A percentile compares a stretch with the other conserved stretches of the same genome.
These are phyloP conservation scores for Butyriboletus pseudospeciosus DNA, from an alignment of 1,284 basidiomycete genomes.

Conservation along the genomic window DNA sequence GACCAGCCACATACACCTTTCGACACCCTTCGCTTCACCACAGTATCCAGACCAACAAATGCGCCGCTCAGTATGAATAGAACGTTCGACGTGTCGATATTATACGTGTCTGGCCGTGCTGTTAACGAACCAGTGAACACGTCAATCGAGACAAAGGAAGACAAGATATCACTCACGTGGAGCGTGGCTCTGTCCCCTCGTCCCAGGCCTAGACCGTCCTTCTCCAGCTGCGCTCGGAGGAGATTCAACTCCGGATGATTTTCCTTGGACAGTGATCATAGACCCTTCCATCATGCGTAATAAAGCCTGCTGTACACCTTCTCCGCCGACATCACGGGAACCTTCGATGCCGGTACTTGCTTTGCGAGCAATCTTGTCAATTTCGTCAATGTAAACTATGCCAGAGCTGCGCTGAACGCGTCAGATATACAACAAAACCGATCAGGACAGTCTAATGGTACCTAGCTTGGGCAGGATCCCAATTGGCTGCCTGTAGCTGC, in stretches of 20 bases:
- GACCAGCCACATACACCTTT: slow-evolving; percentile 65
- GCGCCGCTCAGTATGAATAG: slow-evolving; percentile 91
- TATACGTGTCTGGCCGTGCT: slow-evolving; percentile 67
- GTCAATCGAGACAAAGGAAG: not conserved
- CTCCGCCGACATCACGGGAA: slow-evolving; percentile 89
- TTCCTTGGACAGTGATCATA: slow-evolving; percentile 73
- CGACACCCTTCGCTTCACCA: slow-evolving; percentile 73
- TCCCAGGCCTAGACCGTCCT: slow-evolving; percentile 45
- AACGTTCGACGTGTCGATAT: slow-evolving; percentile 84
- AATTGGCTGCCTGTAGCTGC: slow-evolving; percentile 80
- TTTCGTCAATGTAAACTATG: slow-evolving; percentile 95
- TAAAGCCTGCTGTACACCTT: slow-evolving; percentile 93
- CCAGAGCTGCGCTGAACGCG: slow-evolving; percentile 55
- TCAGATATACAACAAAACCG: slow-evolving; percentile 1
- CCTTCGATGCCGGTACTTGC: slow-evolving; percentile 60
- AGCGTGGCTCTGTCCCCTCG: slow-evolving; percentile 22
- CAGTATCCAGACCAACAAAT: slow-evolving; percentile 85
- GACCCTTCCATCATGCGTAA: slow-evolving; percentile 93
- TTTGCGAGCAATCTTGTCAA: slow-evolving; percentile 87
- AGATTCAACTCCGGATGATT: slow-evolving; percentile 51
- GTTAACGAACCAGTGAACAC: not conserved
- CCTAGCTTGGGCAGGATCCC: slow-evolving; percentile 80
- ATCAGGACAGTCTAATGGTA: slow-evolving; percentile 22
- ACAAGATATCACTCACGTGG: slow-evolving; percentile 19
- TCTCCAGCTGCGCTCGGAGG: slow-evolving; percentile 41